A percentile compares a stretch with the other conserved stretches of the same genome.
These are phyloP conservation scores for Zea luxurians DNA, from an alignment of 176 grass and related monocot species.

Conservation along the genomic window DNA sequence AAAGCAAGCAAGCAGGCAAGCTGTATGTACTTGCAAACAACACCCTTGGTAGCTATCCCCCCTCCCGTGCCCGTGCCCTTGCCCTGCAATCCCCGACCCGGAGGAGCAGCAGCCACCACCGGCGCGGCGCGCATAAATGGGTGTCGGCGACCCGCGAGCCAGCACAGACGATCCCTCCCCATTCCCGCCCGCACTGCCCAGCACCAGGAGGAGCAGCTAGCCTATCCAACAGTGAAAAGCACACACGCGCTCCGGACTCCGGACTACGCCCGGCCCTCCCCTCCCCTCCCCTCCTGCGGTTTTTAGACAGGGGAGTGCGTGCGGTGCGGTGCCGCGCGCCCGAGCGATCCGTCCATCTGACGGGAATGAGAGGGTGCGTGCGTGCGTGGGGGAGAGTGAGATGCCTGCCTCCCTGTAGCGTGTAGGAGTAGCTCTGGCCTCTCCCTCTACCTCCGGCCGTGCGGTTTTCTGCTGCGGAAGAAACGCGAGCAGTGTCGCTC, in stretches of 20 bases:
- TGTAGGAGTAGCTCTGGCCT: background rate
- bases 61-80: background rate
- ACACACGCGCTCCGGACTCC: background rate
- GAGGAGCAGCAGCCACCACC: constrained; percentile 27
- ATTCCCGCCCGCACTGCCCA: background rate
- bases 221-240: constrained; percentile 55
- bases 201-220: background rate
- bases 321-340: background rate
- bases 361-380: background rate
- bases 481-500: background rate
- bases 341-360: background rate
- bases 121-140: constrained; percentile 29
- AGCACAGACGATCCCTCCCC: constrained; percentile 33
- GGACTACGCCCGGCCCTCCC: background rate
- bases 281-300: background rate
- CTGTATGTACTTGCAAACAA: background rate
- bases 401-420: background rate
- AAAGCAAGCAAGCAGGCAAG: background rate
- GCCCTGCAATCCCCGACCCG: constrained; percentile 21
- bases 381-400: too few relatives aligned
- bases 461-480: constrained; percentile 27
- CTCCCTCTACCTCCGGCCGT: constrained; percentile 13
- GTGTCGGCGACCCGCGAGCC: constrained; percentile 38
- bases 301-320: background rate
- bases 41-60: too few relatives aligned